These are phyloP conservation scores for Ustilago loliicola DNA, from an alignment of 1,284 basidiomycete species.

Conservation along the genomic window DNA sequence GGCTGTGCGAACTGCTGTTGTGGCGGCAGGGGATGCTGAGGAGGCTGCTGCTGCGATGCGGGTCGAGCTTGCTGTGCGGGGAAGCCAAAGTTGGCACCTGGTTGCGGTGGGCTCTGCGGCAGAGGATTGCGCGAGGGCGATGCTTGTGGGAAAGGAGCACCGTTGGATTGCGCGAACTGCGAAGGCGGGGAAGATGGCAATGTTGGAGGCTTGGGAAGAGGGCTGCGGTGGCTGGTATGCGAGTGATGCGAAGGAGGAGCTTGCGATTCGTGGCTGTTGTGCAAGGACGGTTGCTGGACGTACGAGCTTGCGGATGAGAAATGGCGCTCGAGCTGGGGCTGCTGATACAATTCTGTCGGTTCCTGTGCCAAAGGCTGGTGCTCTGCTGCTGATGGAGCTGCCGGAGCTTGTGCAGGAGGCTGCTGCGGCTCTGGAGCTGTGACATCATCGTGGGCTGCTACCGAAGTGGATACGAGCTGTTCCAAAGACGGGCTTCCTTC, in stretches of 20 bases:
- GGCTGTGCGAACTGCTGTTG: conserved; percentile 7
- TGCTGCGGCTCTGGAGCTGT: conserved; percentile 3
- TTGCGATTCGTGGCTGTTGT: conserved; percentile 30
- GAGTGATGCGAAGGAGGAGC: conserved; percentile 24
- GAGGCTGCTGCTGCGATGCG: conserved; percentile 5
- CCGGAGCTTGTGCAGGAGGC: neutral
- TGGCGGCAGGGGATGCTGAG: neutral
- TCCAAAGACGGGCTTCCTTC: conserved; percentile 22
- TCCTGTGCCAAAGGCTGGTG: neutral
- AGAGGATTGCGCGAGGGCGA: conserved; percentile 15
- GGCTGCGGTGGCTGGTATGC: conserved; percentile 35
- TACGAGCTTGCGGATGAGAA: conserved; percentile 54
- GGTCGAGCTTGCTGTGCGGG: conserved; percentile 10
- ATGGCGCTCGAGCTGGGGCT: conserved; percentile 42
- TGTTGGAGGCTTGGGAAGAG: conserved; percentile 36
- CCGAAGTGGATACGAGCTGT: conserved; percentile 4
- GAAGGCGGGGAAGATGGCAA: conserved; percentile 20
- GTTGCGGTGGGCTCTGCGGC: conserved; percentile 6
- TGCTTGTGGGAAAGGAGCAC: conserved; percentile 1
- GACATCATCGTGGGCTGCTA: conserved; percentile 5
- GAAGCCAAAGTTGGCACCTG: conserved; percentile 18
- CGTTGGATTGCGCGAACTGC: conserved; percentile 17
- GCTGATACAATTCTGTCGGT: conserved; percentile 1
- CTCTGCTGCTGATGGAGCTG: conserved; percentile 1
- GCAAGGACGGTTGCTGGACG: conserved; percentile 26